Percentiles rank a stretch among this genome's conserved stretches.
phyloP scores from a whole-genome alignment of 805 yeast genomes.

The Suhomyces canberraensis region DNA sequence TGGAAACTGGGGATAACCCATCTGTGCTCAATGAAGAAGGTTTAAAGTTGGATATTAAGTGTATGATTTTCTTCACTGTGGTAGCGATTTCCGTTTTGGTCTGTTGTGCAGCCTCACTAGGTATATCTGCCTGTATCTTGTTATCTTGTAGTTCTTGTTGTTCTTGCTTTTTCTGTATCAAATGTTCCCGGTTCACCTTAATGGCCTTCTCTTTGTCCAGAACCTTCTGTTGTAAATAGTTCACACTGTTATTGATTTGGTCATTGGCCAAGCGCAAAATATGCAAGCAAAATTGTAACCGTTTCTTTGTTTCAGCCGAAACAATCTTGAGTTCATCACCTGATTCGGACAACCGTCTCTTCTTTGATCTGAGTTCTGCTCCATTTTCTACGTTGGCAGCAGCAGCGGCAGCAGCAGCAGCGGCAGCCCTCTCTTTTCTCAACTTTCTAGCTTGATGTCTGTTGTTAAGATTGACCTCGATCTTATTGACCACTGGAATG shows the following conservation, averaged over 20 bases:
- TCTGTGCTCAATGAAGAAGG: conserved; percentile 32
- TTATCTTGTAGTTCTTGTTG: conserved; percentile 17
- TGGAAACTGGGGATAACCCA: conserved; percentile 8
- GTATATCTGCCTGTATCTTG: conserved; percentile 16
- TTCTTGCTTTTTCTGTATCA: conserved; percentile 8
- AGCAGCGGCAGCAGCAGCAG: conserved; percentile 3
- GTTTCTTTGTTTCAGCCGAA: conserved; percentile 69
- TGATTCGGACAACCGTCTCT: conserved; percentile 20
- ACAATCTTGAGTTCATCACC: conserved; percentile 22
- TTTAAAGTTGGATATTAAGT: conserved; percentile 76
- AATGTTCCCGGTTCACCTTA: conserved; percentile 18
- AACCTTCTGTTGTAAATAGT: conserved; percentile 52
- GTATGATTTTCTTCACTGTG: conserved; percentile 85
- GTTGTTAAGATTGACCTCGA: conserved; percentile 44
- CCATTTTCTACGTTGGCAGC: not conserved
- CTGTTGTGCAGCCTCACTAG: conserved; percentile 28
- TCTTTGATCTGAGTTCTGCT: conserved; percentile 11
- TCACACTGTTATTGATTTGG: conserved; percentile 66
- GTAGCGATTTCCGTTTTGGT: conserved; percentile 80
- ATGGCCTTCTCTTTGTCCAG: conserved; percentile 41
- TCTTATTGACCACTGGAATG: conserved; percentile 48
- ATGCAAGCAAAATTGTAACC: conserved; percentile 76
- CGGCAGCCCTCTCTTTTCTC: conserved; percentile 17
- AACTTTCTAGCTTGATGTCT: conserved; percentile 27
- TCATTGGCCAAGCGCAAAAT: conserved; percentile 77